Base-by-base conservation (phyloP, 225 moss, liverwort and hornwort genomes). In the Anthoceros angustus region DNA sequence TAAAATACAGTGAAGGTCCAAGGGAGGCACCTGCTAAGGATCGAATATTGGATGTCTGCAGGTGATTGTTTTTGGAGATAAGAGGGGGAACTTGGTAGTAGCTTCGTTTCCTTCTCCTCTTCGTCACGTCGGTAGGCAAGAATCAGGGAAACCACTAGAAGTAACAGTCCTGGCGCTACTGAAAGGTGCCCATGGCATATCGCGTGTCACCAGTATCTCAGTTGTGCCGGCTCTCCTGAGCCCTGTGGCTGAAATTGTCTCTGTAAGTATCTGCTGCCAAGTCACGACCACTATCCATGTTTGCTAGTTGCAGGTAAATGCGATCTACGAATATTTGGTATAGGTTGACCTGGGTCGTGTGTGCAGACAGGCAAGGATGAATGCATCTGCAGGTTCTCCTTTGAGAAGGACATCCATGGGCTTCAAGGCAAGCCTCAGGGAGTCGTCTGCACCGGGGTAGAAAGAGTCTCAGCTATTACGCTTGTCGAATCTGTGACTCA, bases 171-270 rank as follows among this genome's bases (percentile, higher is more conserved):
- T 73, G 70, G 79, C 80, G 69, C 62, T 81, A 63, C 86, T 98
- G 63, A 89, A 86, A 83, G 98, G 92, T 78, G 92, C 98, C 70
- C 98, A 98, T 75, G 98, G 98, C 61, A 89, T 98, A 69, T 98
- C 92, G 67, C 78, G 88, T 64, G 81, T 98, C 42, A 81, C 88
- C 43, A 83, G 84, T 66, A 75, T 92, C 73, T 80, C 73, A 48
- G 55, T 89, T 18, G 50, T 69, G 42, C 71, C 77, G 63, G 64
- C 60, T 67, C 69, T 61, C 63, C 62, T 66, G 68, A 74, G 73
- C 32, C 68, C 69, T 68, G 74, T 79, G 70, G 74, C 74, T 70
- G 76, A 74, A 63, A 74, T 98, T 61, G 68, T 71, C 61, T 89
- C 98, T 63, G 90, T 88, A 55, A 79, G 86, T 82, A 21, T 43